phyloP scores from a whole-genome alignment of 352 stramenopile genomes.

The Globisporangium lucens region DNA sequence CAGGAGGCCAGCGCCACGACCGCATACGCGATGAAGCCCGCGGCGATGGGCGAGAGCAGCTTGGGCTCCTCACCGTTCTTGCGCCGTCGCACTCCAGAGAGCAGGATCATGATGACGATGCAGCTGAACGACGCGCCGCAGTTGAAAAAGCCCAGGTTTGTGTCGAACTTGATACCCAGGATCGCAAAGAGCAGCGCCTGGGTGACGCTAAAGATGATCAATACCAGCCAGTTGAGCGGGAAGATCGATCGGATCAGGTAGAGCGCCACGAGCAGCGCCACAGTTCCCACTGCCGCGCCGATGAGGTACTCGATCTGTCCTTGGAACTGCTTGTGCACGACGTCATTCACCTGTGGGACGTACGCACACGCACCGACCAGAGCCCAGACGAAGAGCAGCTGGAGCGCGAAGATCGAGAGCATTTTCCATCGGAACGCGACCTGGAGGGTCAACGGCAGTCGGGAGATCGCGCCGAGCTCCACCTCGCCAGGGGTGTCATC shows the following conservation, averaged over 20 bases:
- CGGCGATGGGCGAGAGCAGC: conserved; percentile 30
- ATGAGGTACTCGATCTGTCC: not conserved
- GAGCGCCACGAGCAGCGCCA: conserved; percentile 3
- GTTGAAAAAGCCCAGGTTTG: conserved; percentile 41
- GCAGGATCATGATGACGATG: conserved; percentile 36
- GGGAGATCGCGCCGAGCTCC: not conserved
- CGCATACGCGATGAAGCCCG: conserved; percentile 27
- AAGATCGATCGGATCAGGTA: conserved; percentile 3
- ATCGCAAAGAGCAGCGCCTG: conserved; percentile 41
- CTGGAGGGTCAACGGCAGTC: conserved; percentile 1
- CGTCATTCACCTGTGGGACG: not conserved
- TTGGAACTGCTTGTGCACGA: not conserved
- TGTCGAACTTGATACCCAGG: conserved; percentile 28
- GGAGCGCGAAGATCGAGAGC: conserved; percentile 9
- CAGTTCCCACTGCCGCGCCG: not conserved
- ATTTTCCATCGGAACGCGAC: conserved; percentile 6
- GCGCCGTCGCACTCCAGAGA: conserved; percentile 22
- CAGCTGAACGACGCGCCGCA: conserved; percentile 41
- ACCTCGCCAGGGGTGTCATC: not conserved
- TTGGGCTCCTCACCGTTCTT: conserved; percentile 13
- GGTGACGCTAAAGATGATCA: conserved; percentile 36
- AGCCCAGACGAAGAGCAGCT: not conserved
- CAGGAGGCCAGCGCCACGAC: conserved; percentile 21
- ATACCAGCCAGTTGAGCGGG: conserved; percentile 12
- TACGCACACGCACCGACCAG: not conserved